Evolutionary conservation across 139 green algal genomes (phyloP).

Genomic region (Ulvella scutata): DNA sequence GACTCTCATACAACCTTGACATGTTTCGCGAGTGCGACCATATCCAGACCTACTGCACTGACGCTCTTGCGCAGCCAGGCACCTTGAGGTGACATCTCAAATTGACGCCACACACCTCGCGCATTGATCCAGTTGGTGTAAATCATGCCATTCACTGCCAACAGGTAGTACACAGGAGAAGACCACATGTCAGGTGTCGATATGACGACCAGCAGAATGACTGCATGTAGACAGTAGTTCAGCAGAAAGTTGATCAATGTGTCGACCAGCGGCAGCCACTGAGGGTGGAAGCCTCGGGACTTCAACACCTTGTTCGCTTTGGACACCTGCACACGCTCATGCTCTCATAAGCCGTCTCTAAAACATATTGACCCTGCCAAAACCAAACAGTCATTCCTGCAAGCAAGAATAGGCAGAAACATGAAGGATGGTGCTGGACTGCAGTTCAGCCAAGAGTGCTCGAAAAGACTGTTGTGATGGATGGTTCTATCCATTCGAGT

Average conservation of each 20-base stretch:
- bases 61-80: constrained; percentile 1
- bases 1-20: too few species aligned
- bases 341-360: too few species aligned
- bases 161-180: constrained; percentile 10
- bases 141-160: constrained; percentile 17
- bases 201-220: constrained; percentile 4
- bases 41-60: too few species aligned
- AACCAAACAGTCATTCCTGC: too few species aligned
- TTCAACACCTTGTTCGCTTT: not conserved
- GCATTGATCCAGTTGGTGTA: constrained; percentile 20
- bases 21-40: too few species aligned
- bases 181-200: constrained; percentile 12
- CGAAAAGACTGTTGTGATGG: too few species aligned
- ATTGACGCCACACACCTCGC: constrained; percentile 5
- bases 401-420: too few species aligned
- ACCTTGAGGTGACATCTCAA: not conserved
- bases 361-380: too few species aligned
- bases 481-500: too few species aligned
- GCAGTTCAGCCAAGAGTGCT: too few species aligned
- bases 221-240: constrained; percentile 12
- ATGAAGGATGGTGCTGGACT: too few species aligned
- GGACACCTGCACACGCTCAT: not conserved
- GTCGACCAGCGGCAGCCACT: not conserved
- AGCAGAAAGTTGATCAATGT: constrained; percentile 1
- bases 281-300: not conserved